Conservation (phyloP, 2,329 filamentous ascomycete species). For the Talaromyces atroroseus region DNA sequence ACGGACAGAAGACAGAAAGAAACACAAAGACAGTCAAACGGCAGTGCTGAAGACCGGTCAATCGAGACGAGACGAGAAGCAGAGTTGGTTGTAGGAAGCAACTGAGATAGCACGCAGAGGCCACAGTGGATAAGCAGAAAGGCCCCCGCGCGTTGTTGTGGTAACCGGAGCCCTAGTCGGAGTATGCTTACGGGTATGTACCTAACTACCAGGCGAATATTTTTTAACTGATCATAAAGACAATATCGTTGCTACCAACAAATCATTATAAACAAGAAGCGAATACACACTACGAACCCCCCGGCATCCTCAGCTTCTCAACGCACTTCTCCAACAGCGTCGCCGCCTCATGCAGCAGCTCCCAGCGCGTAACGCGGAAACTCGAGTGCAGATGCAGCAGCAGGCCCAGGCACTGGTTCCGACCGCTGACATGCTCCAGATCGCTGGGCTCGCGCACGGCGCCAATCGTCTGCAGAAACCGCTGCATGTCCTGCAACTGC, state of each 20-base stretch:
- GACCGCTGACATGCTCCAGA: slow-evolving; percentile 64
- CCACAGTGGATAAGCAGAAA: slow-evolving; percentile 4
- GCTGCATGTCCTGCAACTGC: slow-evolving; percentile 70
- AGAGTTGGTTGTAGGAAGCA: background rate
- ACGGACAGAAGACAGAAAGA: background rate
- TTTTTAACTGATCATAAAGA: too few species aligned
- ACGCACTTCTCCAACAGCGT: slow-evolving; percentile 77
- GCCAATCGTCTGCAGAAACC: slow-evolving; percentile 68
- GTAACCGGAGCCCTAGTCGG: slow-evolving; percentile 5
- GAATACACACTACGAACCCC: background rate
- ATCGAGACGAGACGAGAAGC: slow-evolving; percentile 5
- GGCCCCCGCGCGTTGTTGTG: slow-evolving; percentile 12
- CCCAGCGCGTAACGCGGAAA: slow-evolving; percentile 81
- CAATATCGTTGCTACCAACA: too few species aligned
- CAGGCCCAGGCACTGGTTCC: slow-evolving; percentile 78
- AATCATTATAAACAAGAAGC: background rate
- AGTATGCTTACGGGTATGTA: too few species aligned
- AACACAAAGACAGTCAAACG: too few species aligned
- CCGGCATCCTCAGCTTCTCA: slow-evolving; percentile 43
- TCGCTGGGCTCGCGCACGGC: slow-evolving; percentile 70
- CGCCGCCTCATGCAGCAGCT: slow-evolving; percentile 82
- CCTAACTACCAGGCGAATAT: background rate
- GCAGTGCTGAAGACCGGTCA: too few species aligned
- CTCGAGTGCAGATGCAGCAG: slow-evolving; percentile 75
- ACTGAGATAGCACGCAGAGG: slow-evolving; percentile 9